Conservation (phyloP, 148 eudicot genomes). For the Rhododendron williamsianum region DNA sequence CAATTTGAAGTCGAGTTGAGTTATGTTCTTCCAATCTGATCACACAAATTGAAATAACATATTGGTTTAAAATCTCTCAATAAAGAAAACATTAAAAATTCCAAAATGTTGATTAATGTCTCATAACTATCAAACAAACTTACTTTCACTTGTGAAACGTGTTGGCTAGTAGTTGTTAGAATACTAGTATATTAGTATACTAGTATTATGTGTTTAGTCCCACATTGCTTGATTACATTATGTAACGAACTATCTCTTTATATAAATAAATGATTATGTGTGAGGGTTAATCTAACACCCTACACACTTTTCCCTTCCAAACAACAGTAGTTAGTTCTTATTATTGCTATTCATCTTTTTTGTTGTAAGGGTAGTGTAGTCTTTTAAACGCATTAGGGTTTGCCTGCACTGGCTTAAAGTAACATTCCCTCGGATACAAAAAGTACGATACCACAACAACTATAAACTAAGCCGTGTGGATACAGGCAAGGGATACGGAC, state of each 20-base stretch:
- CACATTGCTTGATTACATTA: too few relatives aligned
- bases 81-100: not conserved
- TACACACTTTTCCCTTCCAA: too few relatives aligned
- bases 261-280: too few relatives aligned
- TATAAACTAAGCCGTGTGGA: not conserved
- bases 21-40: slow-evolving; percentile 2
- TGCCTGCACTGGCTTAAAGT: not conserved
- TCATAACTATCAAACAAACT: not conserved
- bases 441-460: not conserved
- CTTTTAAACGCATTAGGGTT: not conserved
- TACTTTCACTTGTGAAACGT: not conserved
- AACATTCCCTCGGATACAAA: too few relatives aligned
- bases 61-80: not conserved
- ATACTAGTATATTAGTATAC: too few relatives aligned
- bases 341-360: not conserved
- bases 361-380: not conserved
- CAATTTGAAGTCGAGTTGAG: not conserved
- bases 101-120: not conserved
- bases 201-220: too few relatives aligned
- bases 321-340: not conserved
- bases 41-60: not conserved
- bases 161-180: not conserved
- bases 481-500: not conserved
- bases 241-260: too few relatives aligned
- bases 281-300: too few relatives aligned